Evolutionary conservation across 768 basidiomycete genomes (phyloP).

Genomic region (Termitomyces sp.): DNA sequence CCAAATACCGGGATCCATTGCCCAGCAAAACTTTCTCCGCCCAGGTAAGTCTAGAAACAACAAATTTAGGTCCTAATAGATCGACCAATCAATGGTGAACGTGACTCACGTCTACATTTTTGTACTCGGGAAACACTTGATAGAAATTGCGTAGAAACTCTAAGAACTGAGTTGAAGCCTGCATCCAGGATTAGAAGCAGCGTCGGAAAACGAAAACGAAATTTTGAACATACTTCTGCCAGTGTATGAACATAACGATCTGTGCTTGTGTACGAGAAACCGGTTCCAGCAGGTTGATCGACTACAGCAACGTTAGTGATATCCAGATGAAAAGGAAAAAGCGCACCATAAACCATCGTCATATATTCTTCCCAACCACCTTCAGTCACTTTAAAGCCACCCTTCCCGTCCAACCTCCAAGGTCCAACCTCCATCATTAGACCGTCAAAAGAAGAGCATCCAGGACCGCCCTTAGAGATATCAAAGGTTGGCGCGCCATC

Average conservation of each 20-base stretch:
- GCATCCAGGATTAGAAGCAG: slow-evolving; percentile 3
- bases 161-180: slow-evolving; percentile 77
- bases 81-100: not conserved
- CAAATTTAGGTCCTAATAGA: not conserved
- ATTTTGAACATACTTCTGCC: slow-evolving; percentile 38
- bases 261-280: slow-evolving; percentile 85
- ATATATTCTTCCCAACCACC: slow-evolving; percentile 99
- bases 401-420: slow-evolving; percentile 71
- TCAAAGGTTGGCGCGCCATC: not conserved
- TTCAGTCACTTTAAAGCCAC: slow-evolving; percentile 65
- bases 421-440: slow-evolving; percentile 99
- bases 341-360: slow-evolving; percentile 85
- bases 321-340: not conserved
- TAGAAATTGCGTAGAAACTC: slow-evolving; percentile 89
- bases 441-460: slow-evolving; percentile 96
- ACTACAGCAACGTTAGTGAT: slow-evolving; percentile 41
- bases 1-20: slow-evolving; percentile 98
- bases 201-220: not conserved
- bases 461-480: slow-evolving; percentile 76
- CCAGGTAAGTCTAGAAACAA: slow-evolving; percentile 75
- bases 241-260: slow-evolving; percentile 81
- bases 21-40: slow-evolving; percentile 95
- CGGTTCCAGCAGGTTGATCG: slow-evolving; percentile 96
- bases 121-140: slow-evolving; percentile 84
- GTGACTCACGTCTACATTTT: slow-evolving; percentile 54